A percentile compares a stretch with the other conserved stretches of the same genome.
Conservation (phyloP, 306 rosid genomes). For the Cucumis cinereus region DNA sequence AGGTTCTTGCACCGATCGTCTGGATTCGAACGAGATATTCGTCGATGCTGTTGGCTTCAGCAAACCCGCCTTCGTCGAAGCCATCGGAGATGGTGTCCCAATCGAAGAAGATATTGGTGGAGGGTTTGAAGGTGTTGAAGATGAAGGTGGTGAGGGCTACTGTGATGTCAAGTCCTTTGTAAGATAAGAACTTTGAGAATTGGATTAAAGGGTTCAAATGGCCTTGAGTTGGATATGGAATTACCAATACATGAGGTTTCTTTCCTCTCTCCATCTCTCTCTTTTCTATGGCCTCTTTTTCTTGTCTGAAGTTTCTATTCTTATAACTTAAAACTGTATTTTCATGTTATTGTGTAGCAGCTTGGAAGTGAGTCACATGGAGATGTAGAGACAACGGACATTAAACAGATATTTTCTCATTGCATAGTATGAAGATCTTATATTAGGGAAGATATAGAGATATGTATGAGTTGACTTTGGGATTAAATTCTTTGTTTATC, state of each 20-base stretch:
- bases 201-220: slow-evolving; percentile 50
- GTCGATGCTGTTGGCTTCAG: slow-evolving; percentile 14
- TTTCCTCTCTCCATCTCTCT: not conserved
- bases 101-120: not conserved
- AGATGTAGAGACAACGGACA: too few relatives aligned
- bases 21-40: slow-evolving; percentile 28
- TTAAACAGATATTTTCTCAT: too few relatives aligned
- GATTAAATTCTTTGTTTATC: too few relatives aligned
- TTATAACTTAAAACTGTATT: too few relatives aligned
- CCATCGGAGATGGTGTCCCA: slow-evolving; percentile 61
- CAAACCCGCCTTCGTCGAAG: slow-evolving; percentile 44
- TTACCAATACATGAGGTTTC: slow-evolving; percentile 18
- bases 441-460: too few relatives aligned
- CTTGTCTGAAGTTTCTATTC: not conserved
- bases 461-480: too few relatives aligned
- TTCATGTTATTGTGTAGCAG: too few relatives aligned
- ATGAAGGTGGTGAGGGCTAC: slow-evolving; percentile 40
- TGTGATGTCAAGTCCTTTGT: slow-evolving; percentile 27
- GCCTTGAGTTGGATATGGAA: slow-evolving; percentile 61
- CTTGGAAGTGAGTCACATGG: too few relatives aligned
- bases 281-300: not conserved
- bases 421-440: too few relatives aligned
- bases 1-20: slow-evolving; percentile 23
- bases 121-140: slow-evolving; percentile 27
- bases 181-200: slow-evolving; percentile 27